Evolutionary conservation across 192 early-diverging fungal species (phyloP).

Genomic region (Coemansia sp.): DNA sequence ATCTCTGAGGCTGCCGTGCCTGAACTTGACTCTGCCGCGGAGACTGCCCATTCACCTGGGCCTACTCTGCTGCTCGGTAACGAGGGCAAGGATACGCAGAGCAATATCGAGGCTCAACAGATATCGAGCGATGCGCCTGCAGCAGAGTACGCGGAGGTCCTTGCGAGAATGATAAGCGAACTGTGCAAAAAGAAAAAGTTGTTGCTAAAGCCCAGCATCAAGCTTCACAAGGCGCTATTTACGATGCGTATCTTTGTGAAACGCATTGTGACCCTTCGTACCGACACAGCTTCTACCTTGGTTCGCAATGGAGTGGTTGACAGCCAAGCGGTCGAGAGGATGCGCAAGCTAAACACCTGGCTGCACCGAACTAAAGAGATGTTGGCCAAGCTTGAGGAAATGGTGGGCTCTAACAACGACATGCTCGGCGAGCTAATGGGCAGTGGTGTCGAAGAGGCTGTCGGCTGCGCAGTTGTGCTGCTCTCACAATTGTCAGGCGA

Average conservation of each 20-base stretch:
- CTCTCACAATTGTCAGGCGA: background rate
- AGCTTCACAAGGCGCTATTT: background rate
- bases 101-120: background rate
- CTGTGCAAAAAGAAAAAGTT: background rate
- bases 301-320: background rate
- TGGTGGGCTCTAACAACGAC: background rate
- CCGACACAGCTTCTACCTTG: background rate
- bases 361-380: background rate
- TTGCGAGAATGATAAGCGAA: background rate
- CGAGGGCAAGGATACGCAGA: background rate
- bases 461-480: background rate
- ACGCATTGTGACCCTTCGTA: background rate
- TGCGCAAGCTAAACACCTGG: background rate
- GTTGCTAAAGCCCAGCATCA: background rate
- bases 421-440: constrained; percentile 2
- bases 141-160: background rate
- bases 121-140: background rate
- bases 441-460: background rate
- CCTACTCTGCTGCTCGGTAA: background rate
- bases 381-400: background rate
- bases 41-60: background rate
- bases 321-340: background rate
- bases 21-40: background rate
- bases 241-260: background rate
- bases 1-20: background rate